Percentiles rank a stretch among this genome's conserved stretches.
These are phyloP conservation scores for Macrophomina pseudophaseolina DNA, from an alignment of 2,329 filamentous ascomycete genomes.

Conservation along the genomic window DNA sequence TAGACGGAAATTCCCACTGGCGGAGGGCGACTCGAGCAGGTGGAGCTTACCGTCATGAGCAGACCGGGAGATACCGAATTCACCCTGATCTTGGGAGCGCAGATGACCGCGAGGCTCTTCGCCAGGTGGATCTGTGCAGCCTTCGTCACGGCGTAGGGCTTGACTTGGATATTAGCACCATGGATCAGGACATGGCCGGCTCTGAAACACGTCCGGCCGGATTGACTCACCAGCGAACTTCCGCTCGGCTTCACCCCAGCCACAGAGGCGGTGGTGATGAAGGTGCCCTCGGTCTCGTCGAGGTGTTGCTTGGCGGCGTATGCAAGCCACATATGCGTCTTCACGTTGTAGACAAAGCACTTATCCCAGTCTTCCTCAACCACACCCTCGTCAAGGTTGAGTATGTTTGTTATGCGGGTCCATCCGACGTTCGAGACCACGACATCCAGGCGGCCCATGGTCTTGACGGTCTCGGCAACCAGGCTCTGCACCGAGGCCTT, in stretches of 20 bases:
- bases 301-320: constrained; percentile 64
- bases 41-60: constrained; percentile 58
- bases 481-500: constrained; percentile 50
- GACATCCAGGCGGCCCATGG: constrained; percentile 55
- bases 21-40: background rate
- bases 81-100: constrained; percentile 66
- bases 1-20: background rate
- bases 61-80: constrained; percentile 70
- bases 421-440: constrained; percentile 62
- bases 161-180: background rate
- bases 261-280: constrained; percentile 68
- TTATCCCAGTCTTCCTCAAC: constrained; percentile 68
- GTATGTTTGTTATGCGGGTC: constrained; percentile 65
- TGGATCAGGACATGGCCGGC: background rate
- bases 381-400: constrained; percentile 63
- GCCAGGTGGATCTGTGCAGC: constrained; percentile 73
- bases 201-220: background rate
- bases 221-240: constrained; percentile 53
- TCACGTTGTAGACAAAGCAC: constrained; percentile 68
- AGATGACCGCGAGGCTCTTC: constrained; percentile 66
- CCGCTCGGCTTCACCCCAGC: constrained; percentile 69
- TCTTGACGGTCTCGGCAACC: constrained; percentile 49
- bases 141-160: constrained; percentile 78
- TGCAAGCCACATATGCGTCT: constrained; percentile 57
- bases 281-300: constrained; percentile 63